Conservation (phyloP, 73 alveolate species). For the Diophrys appendiculata region DNA sequence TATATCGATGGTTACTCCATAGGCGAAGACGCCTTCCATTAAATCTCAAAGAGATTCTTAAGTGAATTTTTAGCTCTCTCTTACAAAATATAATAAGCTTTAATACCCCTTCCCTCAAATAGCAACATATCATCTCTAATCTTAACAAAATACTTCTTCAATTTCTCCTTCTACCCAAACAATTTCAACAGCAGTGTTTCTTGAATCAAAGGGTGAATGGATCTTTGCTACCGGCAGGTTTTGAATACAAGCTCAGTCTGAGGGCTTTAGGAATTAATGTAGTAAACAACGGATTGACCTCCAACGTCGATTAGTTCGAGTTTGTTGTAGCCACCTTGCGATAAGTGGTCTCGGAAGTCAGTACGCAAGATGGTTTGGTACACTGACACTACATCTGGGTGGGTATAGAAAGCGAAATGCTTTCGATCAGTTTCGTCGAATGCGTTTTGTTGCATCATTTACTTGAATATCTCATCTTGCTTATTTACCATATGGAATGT, state of each 20-base stretch:
- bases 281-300: background rate
- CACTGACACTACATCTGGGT: background rate
- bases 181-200: background rate
- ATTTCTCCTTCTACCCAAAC: background rate
- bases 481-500: no score
- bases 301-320: background rate
- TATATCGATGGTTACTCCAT: background rate
- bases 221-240: background rate
- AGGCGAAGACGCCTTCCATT: background rate
- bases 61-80: background rate
- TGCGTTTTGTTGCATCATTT: no score
- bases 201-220: background rate
- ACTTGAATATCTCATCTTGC: no score
- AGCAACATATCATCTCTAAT: background rate
- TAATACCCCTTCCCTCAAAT: background rate
- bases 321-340: background rate
- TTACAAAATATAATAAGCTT: background rate
- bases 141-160: background rate
- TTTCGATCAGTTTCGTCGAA: no score
- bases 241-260: background rate
- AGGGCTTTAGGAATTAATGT: background rate
- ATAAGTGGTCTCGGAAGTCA: background rate
- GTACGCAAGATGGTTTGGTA: no score
- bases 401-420: no score
- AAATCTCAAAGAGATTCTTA: background rate